Evolutionary conservation across 768 basidiomycete genomes (phyloP), one percentile per base, ranked within the genome.

Genomic region (Trametes meyenii): DNA sequence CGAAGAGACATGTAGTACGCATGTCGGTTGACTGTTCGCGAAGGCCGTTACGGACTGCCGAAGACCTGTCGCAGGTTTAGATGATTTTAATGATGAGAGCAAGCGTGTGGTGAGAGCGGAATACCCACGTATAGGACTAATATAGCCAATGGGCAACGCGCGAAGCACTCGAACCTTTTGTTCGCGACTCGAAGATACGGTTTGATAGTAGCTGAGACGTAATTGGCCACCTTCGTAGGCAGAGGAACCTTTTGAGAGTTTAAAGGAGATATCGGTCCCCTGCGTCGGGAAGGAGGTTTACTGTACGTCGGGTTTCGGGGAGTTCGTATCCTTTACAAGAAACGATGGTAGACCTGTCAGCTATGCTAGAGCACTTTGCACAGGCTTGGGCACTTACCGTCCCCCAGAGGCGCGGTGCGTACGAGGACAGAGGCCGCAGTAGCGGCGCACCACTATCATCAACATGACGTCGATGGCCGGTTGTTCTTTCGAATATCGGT

Each of bases 181-280:
- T 59, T 55, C 61, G 45, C 50, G 26, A 23, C 38, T 50, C n/a
- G 60, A 54, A 53, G 55, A 58, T 39, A 62, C 36, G 40, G 42
- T 43, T 44, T 59, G 62, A 63, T 63, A 55, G 48, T 53, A 40
- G 19, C 35, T 26, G 26, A 58, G 51, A 63, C 62, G 62, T 63
- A 63, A 63, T 59, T n/a, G 36, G 48, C 19, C n/a, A 8, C 23
- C 36, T 58, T 50, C 56, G 14, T 39, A n/a, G 38, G 24, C 24
- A 52, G 56, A 46, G 13, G 56, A 23, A 42, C 38, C 56, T 58
- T 44, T 29, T 26, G 13, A 6, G n/a, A 21, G 14, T 46, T 33
- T 21, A 29, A 21, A 38, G 13, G 33, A 46, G 54, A 24, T 10
- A 23, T 39, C 10, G 2, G 36, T 13, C 40, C 23, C 14, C 36